These are phyloP conservation scores for Rhodotorula sp. DNA, from an alignment of 1,284 basidiomycete genomes.

Conservation along the genomic window DNA sequence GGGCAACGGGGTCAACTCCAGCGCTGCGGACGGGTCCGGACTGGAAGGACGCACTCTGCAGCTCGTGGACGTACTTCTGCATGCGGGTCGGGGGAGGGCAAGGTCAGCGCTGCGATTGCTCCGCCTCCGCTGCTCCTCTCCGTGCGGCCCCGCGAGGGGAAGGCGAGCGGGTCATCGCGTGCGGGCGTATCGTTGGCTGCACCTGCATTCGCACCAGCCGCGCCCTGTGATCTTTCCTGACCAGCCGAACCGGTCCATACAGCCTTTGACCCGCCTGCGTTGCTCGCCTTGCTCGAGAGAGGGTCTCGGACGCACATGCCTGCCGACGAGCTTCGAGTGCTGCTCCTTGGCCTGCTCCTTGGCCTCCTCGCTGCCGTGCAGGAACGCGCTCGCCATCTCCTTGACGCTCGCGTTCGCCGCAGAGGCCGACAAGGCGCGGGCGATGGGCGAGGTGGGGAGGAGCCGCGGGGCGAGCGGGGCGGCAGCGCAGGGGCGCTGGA, in stretches of 20 bases:
- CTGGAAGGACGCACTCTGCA: conserved; percentile 65
- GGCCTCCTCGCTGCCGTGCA: conserved; percentile 80
- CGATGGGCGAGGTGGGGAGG: neutral
- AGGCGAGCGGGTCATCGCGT: too few species aligned
- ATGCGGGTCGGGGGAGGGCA: too few species aligned
- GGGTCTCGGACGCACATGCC: conserved; percentile 57
- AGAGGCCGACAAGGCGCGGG: neutral
- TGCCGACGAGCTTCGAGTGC: conserved; percentile 78
- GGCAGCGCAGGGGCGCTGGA: neutral
- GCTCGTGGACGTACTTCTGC: conserved; percentile 65
- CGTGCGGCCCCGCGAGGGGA: neutral
- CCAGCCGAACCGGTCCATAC: neutral
- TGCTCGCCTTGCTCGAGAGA: neutral
- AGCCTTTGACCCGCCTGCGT: too few species aligned
- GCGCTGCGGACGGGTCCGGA: neutral
- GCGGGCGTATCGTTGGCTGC: neutral
- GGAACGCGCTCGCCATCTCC: conserved; percentile 46
- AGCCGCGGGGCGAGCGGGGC: neutral
- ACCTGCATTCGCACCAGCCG: fast-evolving
- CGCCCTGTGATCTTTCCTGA: neutral
- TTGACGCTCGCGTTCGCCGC: neutral
- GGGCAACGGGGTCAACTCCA: neutral
- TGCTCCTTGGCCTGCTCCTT: conserved; percentile 73
- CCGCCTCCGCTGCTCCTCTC: neutral
- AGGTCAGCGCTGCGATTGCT: neutral